Conservation (phyloP, 2,329 filamentous ascomycete genomes). For the Anthostomella pinea region DNA sequence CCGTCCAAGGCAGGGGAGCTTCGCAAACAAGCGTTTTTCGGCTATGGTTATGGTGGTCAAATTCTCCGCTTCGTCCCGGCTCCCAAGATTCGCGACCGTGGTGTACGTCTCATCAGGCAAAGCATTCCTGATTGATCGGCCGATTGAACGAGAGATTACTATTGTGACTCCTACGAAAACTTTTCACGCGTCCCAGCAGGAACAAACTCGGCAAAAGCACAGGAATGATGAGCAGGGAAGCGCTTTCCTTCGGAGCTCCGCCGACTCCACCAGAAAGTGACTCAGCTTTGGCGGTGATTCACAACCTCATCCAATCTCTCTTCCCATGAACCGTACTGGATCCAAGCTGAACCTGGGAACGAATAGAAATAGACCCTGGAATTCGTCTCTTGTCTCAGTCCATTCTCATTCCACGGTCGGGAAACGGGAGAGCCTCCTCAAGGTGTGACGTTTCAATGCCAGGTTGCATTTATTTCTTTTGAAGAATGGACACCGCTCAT, state of each 20-base stretch:
- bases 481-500: too few relatives aligned
- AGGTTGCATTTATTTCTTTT: conserved; percentile 5
- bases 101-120: too few relatives aligned
- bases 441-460: too few relatives aligned
- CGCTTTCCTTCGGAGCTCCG: conserved; percentile 17
- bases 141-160: too few relatives aligned
- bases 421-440: too few relatives aligned
- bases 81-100: too few relatives aligned
- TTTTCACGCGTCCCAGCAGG: too few relatives aligned
- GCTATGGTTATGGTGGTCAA: conserved; percentile 15
- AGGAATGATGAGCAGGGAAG: too few relatives aligned
- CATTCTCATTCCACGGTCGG: conserved; percentile 13
- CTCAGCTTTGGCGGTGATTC: conserved; percentile 16
- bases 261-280: conserved; percentile 20
- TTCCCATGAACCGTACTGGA: conserved; percentile 4
- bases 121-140: too few relatives aligned
- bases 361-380: conserved; percentile 16
- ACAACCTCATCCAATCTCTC: conserved; percentile 3
- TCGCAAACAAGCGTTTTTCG: conserved; percentile 11
- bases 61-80: conserved; percentile 22
- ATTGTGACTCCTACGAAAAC: conserved; percentile 6
- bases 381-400: conserved; percentile 14
- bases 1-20: conserved; percentile 17
- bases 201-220: too few relatives aligned
- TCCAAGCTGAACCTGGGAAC: conserved; percentile 4